Percentiles rank a stretch among this genome's conserved stretches.
Conservation (phyloP, 1,284 basidiomycete genomes). For the Cutaneotrichosporon arboriforme region DNA sequence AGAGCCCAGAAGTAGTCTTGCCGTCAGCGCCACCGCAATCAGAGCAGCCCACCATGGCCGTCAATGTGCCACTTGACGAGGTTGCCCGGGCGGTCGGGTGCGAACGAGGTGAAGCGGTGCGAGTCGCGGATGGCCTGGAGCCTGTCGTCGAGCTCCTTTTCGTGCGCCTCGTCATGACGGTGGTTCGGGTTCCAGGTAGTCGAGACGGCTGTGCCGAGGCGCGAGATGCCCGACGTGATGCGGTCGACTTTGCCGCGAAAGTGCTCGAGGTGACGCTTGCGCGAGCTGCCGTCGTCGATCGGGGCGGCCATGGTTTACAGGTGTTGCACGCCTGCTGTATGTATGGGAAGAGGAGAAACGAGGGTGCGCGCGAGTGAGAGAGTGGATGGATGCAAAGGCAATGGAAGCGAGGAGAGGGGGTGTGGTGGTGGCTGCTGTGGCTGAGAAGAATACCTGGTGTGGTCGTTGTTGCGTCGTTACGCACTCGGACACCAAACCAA, state of each 20-base stretch:
- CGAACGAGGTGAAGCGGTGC: constrained; percentile 83
- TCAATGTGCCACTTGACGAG: constrained; percentile 86
- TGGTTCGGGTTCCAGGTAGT: constrained; percentile 51
- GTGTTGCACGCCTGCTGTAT: too few species aligned
- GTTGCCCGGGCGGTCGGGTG: constrained; percentile 62
- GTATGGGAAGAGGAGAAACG: too few species aligned
- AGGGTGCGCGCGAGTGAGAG: too few species aligned
- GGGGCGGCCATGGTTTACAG: neutral
- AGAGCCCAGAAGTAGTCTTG: constrained; percentile 84
- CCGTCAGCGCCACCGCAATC: neutral
- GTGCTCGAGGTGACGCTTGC: constrained; percentile 9
- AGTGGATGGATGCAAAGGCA: too few species aligned
- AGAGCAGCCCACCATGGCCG: constrained; percentile 57
- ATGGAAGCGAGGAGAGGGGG: too few species aligned
- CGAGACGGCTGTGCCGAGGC: constrained; percentile 33
- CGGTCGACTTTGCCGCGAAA: constrained; percentile 36
- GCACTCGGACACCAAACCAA: too few species aligned
- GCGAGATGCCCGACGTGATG: constrained; percentile 29
- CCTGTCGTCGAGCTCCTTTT: constrained; percentile 61
- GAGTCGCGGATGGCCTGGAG: constrained; percentile 64
- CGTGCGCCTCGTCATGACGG: constrained; percentile 64
- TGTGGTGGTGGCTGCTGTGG: too few species aligned
- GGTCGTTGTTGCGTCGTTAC: too few species aligned
- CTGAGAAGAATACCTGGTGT: too few species aligned
- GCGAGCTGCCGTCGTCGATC: neutral